Percentiles rank a stretch among this genome's conserved stretches.
Conservation (phyloP, 2,329 filamentous ascomycete species). For the Colletotrichum spaethianum region DNA sequence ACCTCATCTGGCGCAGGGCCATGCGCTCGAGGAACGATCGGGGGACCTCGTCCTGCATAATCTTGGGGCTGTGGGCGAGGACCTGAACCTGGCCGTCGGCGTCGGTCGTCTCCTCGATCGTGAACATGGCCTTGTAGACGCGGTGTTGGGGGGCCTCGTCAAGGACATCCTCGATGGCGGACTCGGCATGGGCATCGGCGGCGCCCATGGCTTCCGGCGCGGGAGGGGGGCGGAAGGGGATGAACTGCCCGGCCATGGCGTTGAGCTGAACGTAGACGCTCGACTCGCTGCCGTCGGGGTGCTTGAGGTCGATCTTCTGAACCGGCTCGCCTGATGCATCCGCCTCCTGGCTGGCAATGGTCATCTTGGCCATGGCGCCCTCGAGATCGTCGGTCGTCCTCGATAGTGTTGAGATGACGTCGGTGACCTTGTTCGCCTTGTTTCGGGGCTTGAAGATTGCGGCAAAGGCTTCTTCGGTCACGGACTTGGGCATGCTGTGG, state of each 20-base stretch:
- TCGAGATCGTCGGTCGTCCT: slow-evolving; percentile 73
- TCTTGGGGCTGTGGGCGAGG: slow-evolving; percentile 71
- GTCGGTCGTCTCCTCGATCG: slow-evolving; percentile 76
- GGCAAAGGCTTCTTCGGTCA: slow-evolving; percentile 83
- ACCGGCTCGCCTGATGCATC: slow-evolving; percentile 62
- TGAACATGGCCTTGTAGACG: slow-evolving; percentile 75
- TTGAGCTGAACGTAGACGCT: slow-evolving; percentile 77
- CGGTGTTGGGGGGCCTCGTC: slow-evolving; percentile 59
- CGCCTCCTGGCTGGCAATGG: slow-evolving; percentile 58
- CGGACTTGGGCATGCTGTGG: slow-evolving; percentile 80
- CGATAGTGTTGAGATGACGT: slow-evolving; percentile 78
- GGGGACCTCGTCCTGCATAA: slow-evolving; percentile 65
- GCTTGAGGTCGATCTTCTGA: slow-evolving; percentile 67
- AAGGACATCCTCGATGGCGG: slow-evolving; percentile 55
- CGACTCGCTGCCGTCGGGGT: slow-evolving; percentile 69
- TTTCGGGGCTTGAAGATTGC: slow-evolving; percentile 80
- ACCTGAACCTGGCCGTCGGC: slow-evolving; percentile 72
- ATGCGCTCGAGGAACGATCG: slow-evolving; percentile 79
- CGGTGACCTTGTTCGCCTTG: slow-evolving; percentile 65
- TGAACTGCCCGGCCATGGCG: slow-evolving; percentile 77
- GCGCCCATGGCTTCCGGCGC: slow-evolving; percentile 74
- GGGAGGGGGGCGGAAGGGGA: slow-evolving; percentile 89
- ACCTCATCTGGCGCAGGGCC: slow-evolving; percentile 73
- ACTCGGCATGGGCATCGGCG: slow-evolving; percentile 48
- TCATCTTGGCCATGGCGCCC: slow-evolving; percentile 68